Percentiles rank a stretch among this genome's conserved stretches.
Evolutionary conservation across 306 rosid species (phyloP).

Genomic region (Acmispon strigosus): DNA sequence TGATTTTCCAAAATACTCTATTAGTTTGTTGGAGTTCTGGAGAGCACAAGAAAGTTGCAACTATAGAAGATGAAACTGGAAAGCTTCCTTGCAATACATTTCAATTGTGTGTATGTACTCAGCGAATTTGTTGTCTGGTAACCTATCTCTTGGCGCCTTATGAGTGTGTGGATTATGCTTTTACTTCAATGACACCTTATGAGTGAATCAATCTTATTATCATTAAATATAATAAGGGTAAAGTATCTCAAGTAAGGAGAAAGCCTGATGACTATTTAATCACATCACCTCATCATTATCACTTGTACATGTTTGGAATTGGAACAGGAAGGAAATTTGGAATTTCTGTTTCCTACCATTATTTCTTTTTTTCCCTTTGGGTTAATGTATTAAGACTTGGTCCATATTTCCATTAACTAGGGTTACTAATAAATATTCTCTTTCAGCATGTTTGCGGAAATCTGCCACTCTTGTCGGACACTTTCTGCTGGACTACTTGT

Average conservation of each 20-base stretch:
- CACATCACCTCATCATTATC: neutral
- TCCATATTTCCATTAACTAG: neutral
- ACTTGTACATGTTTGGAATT: neutral
- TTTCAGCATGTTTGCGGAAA: constrained; percentile 51
- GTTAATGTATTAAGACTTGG: neutral
- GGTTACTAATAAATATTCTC: neutral
- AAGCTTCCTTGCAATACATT: neutral
- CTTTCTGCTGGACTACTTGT: constrained; percentile 45
- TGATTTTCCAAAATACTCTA: neutral
- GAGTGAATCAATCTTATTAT: neutral
- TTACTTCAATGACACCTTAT: neutral
- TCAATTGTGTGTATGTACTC: neutral
- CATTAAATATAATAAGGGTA: neutral
- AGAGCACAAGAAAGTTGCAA: neutral
- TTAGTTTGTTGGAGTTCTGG: neutral
- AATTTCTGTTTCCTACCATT: neutral
- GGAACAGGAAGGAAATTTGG: neutral
- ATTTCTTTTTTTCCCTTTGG: neutral
- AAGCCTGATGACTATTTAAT: too few relatives aligned
- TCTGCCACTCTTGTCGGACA: constrained; percentile 38
- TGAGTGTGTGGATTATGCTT: neutral
- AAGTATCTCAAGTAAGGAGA: neutral
- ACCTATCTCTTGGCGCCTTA: neutral
- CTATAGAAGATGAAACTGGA: neutral
- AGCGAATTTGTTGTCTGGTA: neutral